phyloP scores from a whole-genome alignment of 352 stramenopile species.

The Globisporangium radiosum region DNA sequence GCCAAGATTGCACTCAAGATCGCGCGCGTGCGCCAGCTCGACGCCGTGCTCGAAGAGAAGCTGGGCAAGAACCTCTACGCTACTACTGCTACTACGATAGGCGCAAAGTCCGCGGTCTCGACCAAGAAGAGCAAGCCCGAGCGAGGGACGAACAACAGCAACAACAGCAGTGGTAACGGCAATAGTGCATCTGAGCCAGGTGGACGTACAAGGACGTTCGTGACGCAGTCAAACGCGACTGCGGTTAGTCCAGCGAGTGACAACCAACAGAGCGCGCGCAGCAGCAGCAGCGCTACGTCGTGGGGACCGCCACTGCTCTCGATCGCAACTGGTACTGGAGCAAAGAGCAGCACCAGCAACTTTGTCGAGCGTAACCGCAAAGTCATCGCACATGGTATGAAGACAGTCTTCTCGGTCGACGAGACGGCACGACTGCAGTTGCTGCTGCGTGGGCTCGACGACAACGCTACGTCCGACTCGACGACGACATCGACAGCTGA shows the following conservation, averaged over 20 bases:
- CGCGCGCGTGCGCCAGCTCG: slow-evolving; percentile 52
- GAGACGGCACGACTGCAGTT: slow-evolving; percentile 38
- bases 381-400: slow-evolving; percentile 41
- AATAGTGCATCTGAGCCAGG: not conserved
- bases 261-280: slow-evolving; percentile 2
- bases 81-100: slow-evolving; percentile 15
- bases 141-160: not conserved
- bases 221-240: not conserved
- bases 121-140: slow-evolving; percentile 8
- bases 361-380: slow-evolving; percentile 56
- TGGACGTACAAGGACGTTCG: not conserved
- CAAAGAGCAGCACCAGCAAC: slow-evolving; percentile 11
- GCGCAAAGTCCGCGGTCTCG: not conserved
- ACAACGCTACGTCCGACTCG: not conserved
- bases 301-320: not conserved
- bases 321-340: not conserved
- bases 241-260: not conserved
- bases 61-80: slow-evolving; percentile 55
- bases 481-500: not conserved
- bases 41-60: slow-evolving; percentile 55
- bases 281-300: not conserved
- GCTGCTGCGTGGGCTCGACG: slow-evolving; percentile 20
- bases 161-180: not conserved
- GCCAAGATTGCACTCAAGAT: slow-evolving; percentile 74
- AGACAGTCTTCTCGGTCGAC: slow-evolving; percentile 43